phyloP scores from a whole-genome alignment of 1,139 yeast species.

The Debaryomyces singareniensis region DNA sequence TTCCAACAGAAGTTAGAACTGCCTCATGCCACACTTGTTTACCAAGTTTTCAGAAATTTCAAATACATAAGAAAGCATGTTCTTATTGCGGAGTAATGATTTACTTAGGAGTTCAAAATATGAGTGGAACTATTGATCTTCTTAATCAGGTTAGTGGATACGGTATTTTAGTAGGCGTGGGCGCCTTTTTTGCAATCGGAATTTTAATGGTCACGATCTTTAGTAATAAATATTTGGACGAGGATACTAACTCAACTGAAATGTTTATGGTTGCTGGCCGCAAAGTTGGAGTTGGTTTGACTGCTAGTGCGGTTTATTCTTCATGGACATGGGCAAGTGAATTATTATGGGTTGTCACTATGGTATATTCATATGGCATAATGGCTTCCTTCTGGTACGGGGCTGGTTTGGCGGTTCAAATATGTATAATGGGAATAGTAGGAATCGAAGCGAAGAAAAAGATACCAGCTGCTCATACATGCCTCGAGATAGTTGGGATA shows the following conservation, averaged over 20 bases:
- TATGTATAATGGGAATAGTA: conserved; percentile 20
- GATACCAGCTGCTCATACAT: conserved; percentile 23
- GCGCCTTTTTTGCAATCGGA: conserved; percentile 24
- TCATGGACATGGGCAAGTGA: conserved; percentile 30
- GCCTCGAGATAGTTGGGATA: conserved; percentile 23
- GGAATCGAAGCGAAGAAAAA: conserved; percentile 27
- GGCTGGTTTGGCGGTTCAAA: conserved; percentile 25
- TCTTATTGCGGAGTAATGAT: too few relatives aligned
- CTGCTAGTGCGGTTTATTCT: conserved; percentile 22
- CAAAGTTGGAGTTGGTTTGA: conserved; percentile 18
- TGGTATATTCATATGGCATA: conserved; percentile 24
- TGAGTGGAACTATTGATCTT: background rate
- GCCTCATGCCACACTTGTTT: too few relatives aligned
- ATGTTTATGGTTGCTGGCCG: conserved; percentile 25
- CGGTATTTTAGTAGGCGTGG: conserved; percentile 24
- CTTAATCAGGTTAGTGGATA: conserved; percentile 20
- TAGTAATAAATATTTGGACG: conserved; percentile 18
- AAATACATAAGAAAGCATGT: too few relatives aligned
- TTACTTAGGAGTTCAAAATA: too few relatives aligned
- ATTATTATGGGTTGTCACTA: conserved; percentile 19
- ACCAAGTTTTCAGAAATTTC: too few relatives aligned
- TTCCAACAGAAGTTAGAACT: too few relatives aligned
- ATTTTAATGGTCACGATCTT: conserved; percentile 21
- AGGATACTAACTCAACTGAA: conserved; percentile 23
- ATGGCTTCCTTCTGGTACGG: conserved; percentile 21